Evolutionary conservation across 1,139 yeast genomes (phyloP), one percentile per base, ranked within the genome.

Genomic region (Blastobotrys apis): DNA sequence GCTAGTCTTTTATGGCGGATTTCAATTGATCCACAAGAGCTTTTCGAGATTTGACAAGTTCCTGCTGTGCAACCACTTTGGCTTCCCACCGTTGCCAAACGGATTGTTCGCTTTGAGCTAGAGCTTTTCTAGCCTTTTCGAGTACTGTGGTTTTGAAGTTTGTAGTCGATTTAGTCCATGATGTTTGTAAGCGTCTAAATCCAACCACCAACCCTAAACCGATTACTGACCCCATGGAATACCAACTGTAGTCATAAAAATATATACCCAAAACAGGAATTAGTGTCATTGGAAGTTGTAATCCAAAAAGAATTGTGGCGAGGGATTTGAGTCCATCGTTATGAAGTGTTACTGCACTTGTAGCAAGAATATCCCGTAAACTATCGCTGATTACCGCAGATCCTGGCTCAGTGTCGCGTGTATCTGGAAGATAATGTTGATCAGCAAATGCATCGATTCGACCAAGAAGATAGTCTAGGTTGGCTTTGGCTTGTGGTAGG

Each of bases 121-220:
- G 39, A 5, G 50, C 53, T 12, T 30, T 23, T 4, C 56, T 39
- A 4, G 67, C 66, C 16, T 45, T 39, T n/a, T 59, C 65, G 6
- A 53, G 45, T 1, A 63, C 63, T 1, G 45, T 40, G 2, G 47
- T 41, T 8, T 50, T 52, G 45, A 64, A 68, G 30, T 43, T 42
- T 8, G 45, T 40, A 8, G 57, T 47, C 4, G 63, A 57, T n/a
- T 47, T 48, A 36, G 53, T 51, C 72, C 73, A 68, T 13, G 52
- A 47, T 39, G 51, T 56, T 42, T 68, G 71, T 33, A 68, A 57
- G 10, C 57, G 50, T 17, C 62, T 53, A 29, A 63, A 54, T 1
- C 73, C 73, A 19, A 62, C 53, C 1, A 64, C 68, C 3, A 56
- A 33, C 3, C 73, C 73, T 4, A 69, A 57, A 3, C 60, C 62